These are phyloP conservation scores for Aspergillus hortae DNA, from an alignment of 2,329 filamentous ascomycete species.

Conservation along the genomic window DNA sequence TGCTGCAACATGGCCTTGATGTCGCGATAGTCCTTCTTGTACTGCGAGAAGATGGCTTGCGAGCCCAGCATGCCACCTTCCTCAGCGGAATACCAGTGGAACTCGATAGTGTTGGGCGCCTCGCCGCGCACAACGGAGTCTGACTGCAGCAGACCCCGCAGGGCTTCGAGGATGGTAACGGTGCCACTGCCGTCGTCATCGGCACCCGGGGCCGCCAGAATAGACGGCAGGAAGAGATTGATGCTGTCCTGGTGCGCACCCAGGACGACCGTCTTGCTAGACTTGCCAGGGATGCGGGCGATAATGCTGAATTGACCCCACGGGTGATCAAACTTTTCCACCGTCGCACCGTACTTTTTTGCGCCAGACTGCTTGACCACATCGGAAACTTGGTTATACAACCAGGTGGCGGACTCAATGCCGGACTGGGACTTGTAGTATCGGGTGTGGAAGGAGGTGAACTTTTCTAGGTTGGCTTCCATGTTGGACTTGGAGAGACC, in stretches of 20 bases:
- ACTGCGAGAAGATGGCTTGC: constrained; percentile 82
- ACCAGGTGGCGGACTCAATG: constrained; percentile 81
- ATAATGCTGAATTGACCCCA: constrained; percentile 93
- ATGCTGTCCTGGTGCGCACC: constrained; percentile 94
- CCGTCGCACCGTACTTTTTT: constrained; percentile 61
- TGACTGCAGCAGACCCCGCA: constrained; percentile 75
- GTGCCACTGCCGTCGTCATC: constrained; percentile 93
- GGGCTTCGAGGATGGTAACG: constrained; percentile 89
- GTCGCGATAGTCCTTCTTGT: constrained; percentile 68
- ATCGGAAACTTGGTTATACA: constrained; percentile 68
- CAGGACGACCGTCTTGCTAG: constrained; percentile 79
- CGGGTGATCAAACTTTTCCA: constrained; percentile 70
- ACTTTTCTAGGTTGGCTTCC: constrained; percentile 69
- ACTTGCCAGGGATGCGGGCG: constrained; percentile 82
- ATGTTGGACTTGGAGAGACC: constrained; percentile 73
- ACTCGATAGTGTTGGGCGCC: constrained; percentile 83
- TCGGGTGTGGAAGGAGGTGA: constrained; percentile 57
- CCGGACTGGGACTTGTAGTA: constrained; percentile 63
- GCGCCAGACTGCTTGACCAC: constrained; percentile 71
- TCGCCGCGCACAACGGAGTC: constrained; percentile 67
- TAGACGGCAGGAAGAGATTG: constrained; percentile 81
- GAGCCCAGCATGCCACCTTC: constrained; percentile 83
- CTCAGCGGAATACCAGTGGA: constrained; percentile 93
- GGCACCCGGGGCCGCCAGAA: constrained; percentile 84
- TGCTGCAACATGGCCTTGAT: constrained; percentile 98